Evolutionary conservation across 768 basidiomycete genomes (phyloP).

Genomic region (Lactarius psammicola): DNA sequence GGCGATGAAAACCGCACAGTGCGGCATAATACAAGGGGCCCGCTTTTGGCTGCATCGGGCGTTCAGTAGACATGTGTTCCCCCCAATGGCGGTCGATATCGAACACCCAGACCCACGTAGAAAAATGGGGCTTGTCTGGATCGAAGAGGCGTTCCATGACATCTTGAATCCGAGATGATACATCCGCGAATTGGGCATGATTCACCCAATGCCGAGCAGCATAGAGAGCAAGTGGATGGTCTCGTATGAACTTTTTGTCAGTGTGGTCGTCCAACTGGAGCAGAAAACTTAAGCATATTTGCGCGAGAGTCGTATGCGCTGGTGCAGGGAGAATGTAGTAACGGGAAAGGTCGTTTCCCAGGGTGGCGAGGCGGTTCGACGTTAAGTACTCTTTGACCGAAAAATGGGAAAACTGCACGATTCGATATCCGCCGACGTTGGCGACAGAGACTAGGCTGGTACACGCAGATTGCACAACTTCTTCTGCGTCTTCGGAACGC

Average conservation of each 20-base stretch:
- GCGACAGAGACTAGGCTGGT: constrained; percentile 2
- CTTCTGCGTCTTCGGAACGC: constrained; percentile 7
- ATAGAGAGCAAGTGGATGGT: not conserved
- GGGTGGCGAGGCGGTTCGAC: constrained; percentile 1
- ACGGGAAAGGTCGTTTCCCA: constrained; percentile 1
- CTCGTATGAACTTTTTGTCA: not conserved
- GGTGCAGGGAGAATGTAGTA: constrained; percentile 9
- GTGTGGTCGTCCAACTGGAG: constrained; percentile 9
- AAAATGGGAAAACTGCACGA: constrained; percentile 19
- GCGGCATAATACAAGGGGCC: constrained; percentile 10
- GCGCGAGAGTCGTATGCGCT: constrained; percentile 11
- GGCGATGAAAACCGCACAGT: constrained; percentile 9
- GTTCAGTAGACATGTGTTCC: not conserved
- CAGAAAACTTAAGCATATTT: constrained; percentile 2
- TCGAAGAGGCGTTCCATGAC: constrained; percentile 10
- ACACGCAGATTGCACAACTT: constrained; percentile 8
- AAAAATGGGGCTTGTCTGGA: not conserved
- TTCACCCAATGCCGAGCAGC: constrained; percentile 18
- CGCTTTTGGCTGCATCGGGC: not conserved
- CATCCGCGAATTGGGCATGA: not conserved
- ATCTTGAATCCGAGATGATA: not conserved
- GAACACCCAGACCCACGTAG: constrained; percentile 16
- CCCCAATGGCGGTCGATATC: constrained; percentile 9
- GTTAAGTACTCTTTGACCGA: constrained; percentile 23
- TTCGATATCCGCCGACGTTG: not conserved